phyloP scores from a whole-genome alignment of 345 rosid genomes.

The Populus simonii region DNA sequence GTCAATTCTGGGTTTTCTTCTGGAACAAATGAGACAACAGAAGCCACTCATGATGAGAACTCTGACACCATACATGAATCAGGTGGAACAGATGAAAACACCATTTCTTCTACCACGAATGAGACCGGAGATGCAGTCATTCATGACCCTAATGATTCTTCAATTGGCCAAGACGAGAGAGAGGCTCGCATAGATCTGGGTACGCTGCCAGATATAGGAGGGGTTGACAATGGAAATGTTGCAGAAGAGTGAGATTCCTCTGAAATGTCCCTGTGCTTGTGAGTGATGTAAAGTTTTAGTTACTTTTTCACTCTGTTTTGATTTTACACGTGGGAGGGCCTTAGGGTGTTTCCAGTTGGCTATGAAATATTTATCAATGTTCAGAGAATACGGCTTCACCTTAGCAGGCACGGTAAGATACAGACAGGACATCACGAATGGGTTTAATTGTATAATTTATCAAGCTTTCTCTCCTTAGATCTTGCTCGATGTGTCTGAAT shows the following conservation, averaged over 20 bases:
- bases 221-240: constrained; percentile 32
- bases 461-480: neutral
- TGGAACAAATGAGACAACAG: constrained; percentile 17
- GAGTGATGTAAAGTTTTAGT: constrained; percentile 11
- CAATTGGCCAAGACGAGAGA: constrained; percentile 41
- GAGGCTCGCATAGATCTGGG: constrained; percentile 46
- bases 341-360: constrained; percentile 5
- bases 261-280: constrained; percentile 1
- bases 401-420: constrained; percentile 9
- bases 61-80: constrained; percentile 23
- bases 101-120: constrained; percentile 20
- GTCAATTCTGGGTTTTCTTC: constrained; percentile 35
- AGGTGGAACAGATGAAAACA: constrained; percentile 31
- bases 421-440: neutral
- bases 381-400: constrained; percentile 19
- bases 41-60: constrained; percentile 25
- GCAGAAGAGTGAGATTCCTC: constrained; percentile 43
- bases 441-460: neutral
- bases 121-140: constrained; percentile 24
- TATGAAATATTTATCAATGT: constrained; percentile 3
- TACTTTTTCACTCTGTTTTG: constrained; percentile 19
- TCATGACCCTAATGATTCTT: constrained; percentile 31
- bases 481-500: neutral
- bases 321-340: constrained; percentile 6
- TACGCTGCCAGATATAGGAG: constrained; percentile 48